Base-by-base conservation (phyloP, 768 basidiomycete species). In the Lentinula edodes region DNA sequence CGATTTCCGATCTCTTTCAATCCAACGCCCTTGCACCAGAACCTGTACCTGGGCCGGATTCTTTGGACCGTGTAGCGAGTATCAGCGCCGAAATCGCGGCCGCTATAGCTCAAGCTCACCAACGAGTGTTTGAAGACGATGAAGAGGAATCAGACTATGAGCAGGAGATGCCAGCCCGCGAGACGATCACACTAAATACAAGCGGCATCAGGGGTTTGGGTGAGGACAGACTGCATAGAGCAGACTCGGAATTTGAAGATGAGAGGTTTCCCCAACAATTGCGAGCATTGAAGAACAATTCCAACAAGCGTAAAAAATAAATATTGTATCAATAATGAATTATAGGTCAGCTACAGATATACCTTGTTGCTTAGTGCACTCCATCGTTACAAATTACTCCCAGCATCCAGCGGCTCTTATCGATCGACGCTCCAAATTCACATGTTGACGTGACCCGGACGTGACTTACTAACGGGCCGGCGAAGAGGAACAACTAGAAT, bases 41-140 rank as follows among this genome's bases (percentile, higher is more conserved):
- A 34, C 67, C 71, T 8, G 68, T 67, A 18, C 72, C 73, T 12
- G 52, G 71, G 42, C 78, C 80, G 60, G 80, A 82, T 62, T 80
- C 69, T 45, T 71, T 90, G 56, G 88, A 87, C 64, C 83, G 84
- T 15, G 85, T 90, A 16, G 88, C 87, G n/a, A 88, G 83, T 62
- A 88, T 92, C 64, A 90, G 88, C 61, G 88, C 86, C 5, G 90
- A 89, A 69, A 87, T 92, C 63, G 90, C 89, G 8, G 89, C 89
- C 28, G 88, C 88, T 0, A 86, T 93, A 64, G 90, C 88, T 4
- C 86, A 90, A 65, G 87, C 86, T 3, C 86, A 86, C 56, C 82
- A 86, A 15, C 81, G 82, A 52, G 75, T 76, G n/a, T 83, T 81
- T 50, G 83, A 81, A 50, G 84, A 80, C 5, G 82, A 83, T 20